Conservation (phyloP, 1,284 basidiomycete species). For the Sanghuangporus baumii region DNA sequence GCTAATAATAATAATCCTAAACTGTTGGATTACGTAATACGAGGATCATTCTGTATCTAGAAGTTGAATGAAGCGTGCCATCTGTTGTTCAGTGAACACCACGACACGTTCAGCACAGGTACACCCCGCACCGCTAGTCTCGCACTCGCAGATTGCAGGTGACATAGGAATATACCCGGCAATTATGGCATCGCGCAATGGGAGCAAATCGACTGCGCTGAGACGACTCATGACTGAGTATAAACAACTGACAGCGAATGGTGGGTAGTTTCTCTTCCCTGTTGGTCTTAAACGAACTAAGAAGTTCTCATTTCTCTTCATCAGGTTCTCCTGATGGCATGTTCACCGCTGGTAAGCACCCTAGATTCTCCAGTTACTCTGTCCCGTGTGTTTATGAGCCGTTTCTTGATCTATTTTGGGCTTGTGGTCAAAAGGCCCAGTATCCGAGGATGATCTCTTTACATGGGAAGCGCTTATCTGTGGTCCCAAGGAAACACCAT, state of each 20-base stretch:
- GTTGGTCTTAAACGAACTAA: not conserved
- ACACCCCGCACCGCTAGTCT: not conserved
- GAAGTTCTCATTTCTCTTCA: slow-evolving; percentile 20
- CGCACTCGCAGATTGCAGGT: not conserved
- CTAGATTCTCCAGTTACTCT: slow-evolving; percentile 6
- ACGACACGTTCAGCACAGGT: not conserved
- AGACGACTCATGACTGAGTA: slow-evolving; percentile 90
- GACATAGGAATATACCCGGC: not conserved
- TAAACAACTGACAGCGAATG: slow-evolving; percentile 74
- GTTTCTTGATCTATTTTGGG: slow-evolving; percentile 10
- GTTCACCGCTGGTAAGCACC: slow-evolving; percentile 79
- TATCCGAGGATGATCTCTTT: slow-evolving; percentile 95
- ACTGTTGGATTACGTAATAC: too few species aligned
- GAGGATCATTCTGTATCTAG: too few species aligned
- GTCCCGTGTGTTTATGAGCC: slow-evolving; percentile 1
- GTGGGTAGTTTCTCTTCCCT: slow-evolving; percentile 27
- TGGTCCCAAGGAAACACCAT: slow-evolving; percentile 97
- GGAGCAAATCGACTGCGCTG: slow-evolving; percentile 59
- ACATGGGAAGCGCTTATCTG: slow-evolving; percentile 97
- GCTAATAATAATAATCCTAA: too few species aligned
- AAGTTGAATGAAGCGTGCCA: not conserved
- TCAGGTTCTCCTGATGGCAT: slow-evolving; percentile 84
- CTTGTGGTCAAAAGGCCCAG: slow-evolving; percentile 55
- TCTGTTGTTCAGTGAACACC: not conserved
- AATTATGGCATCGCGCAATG: slow-evolving; percentile 36